These are phyloP conservation scores for Silene coronaria DNA, from an alignment of 179 eudicot species.

Conservation along the genomic window DNA sequence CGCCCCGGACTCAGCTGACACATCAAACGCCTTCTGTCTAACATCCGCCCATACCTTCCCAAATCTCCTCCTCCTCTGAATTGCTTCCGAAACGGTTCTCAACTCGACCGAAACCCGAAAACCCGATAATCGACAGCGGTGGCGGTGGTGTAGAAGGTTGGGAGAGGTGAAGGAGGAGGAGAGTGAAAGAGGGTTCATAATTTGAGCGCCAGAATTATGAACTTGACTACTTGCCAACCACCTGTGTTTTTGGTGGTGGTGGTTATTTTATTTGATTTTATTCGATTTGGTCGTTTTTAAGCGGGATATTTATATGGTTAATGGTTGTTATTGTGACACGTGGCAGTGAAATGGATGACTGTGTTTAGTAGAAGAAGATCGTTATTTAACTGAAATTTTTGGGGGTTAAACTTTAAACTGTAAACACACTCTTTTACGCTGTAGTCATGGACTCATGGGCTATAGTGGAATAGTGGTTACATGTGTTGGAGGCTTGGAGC, in stretches of 20 bases:
- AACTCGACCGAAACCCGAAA: constrained; percentile 14
- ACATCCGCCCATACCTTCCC: constrained; percentile 55
- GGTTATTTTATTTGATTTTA: background rate
- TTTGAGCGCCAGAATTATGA: constrained; percentile 25
- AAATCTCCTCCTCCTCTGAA: constrained; percentile 19
- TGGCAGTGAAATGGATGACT: background rate
- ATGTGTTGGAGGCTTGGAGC: too few species aligned
- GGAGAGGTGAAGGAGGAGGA: constrained; percentile 21
- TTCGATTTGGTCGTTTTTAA: background rate
- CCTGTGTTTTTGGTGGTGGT: background rate
- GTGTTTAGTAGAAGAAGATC: constrained; percentile 5
- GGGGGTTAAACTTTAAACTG: too few species aligned
- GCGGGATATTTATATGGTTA: constrained; percentile 13
- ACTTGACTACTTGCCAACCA: background rate
- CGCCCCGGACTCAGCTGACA: constrained; percentile 25
- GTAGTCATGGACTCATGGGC: too few species aligned
- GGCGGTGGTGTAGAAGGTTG: constrained; percentile 18
- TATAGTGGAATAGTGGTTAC: too few species aligned
- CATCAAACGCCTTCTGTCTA: constrained; percentile 45
- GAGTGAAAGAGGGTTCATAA: constrained; percentile 39
- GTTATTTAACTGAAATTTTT: constrained; percentile 6
- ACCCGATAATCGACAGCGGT: background rate
- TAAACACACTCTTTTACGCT: too few species aligned
- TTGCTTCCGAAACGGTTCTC: constrained; percentile 28
- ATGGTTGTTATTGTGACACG: constrained; percentile 20